Evolutionary conservation across 495 filamentous ascomycete genomes (phyloP), one percentile per base, ranked within the genome.

Genomic region (Penicillium manginii): DNA sequence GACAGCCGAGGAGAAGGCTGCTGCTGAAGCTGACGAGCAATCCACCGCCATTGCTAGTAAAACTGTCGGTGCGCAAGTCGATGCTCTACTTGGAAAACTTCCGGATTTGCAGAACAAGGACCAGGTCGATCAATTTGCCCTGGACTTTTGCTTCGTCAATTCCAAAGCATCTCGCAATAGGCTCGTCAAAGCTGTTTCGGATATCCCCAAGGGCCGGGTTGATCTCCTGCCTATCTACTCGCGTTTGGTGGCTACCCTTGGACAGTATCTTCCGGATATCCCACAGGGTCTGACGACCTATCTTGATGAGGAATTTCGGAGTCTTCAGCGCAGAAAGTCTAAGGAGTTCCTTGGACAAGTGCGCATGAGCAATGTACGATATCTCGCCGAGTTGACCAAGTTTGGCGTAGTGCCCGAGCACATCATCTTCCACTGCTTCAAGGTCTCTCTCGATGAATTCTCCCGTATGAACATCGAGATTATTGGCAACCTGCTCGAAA

Each of bases 391-490:
- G 72, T 75, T 99, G 68, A 97, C 94, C 50, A 99, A 99, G 65
- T 99, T 98, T 68, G 93, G 94, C 40, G 91, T 98, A 26, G 93
- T 99, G 19, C 96, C 94, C 9, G 93, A 99, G 73, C 94, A 99
- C 70, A 93, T 98, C 62, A 94, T 98, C 56, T 99, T 99, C 74
- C 96, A 99, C 64, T 98, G 93, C 73, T 83, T 99, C 59, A 98
- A 96, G 71, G 93, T 99, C 64, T 94, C 94, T 58, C 78, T 98
- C 6, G 96, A 99, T 64, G 94, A 99, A 59, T 98, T 99, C 63
- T 97, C 96, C 9, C 85, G 93, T 61, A 96, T 96, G 86, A 98
- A 98, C 65, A 96, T 99, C 58, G 96, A 99, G 71, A 97, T 99
- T 63, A 96, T 98, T 61, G 93, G 93, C 63, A 92, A 96, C 63